Evolutionary conservation across 257 asterid species (phyloP), one percentile per base, ranked within the genome.

Genomic region (Primulina tabacum): DNA sequence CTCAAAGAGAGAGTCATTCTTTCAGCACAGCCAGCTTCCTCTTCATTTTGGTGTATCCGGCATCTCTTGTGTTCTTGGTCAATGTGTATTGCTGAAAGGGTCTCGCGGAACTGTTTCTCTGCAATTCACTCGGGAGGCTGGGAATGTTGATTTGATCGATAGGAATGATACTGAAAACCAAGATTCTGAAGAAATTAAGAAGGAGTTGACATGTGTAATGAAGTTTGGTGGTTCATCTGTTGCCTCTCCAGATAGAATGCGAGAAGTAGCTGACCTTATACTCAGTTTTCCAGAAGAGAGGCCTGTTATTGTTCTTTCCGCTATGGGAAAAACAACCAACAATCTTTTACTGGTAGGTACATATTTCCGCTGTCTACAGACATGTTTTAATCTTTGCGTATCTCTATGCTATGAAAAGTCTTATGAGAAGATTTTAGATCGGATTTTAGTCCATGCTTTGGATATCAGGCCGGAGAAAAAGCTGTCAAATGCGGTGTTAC

Each of bases 401-500:
- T 16, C 33, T 71, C 18, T 67, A 12, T 75, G 47, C 32, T 29
- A 5, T 21, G 53, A 33, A 10, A 18, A 67, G 47, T 52, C 2
- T 21, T 58, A 10, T 62, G 21, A 18, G 21, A 34, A 53, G 55
- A 21, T 69, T 20, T 24, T 73, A 35, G 33, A 60, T 57, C 20
- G 35, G 12, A 61, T 11, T 43, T 43, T 43, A 14, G 11, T 64
- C 29, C 53, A 17, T 73, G 61, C 40, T 37, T 76, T 74, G 58
- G 68, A 62, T 74, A 64, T 35, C 72, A 90, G 97, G 96, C 95
- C 61, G 97, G 97, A 72, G 97, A 92, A 75, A 92, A 86, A 78
- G 93, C 97, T 40, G 89, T 83, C 50, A 81, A 72, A 33, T 92
- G 97, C 76, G 95, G 96, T 71, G 92, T 83, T 73, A 74, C 90